phyloP scores from a whole-genome alignment of 2,329 filamentous ascomycete species.

The Botryosphaeria dothidea region DNA sequence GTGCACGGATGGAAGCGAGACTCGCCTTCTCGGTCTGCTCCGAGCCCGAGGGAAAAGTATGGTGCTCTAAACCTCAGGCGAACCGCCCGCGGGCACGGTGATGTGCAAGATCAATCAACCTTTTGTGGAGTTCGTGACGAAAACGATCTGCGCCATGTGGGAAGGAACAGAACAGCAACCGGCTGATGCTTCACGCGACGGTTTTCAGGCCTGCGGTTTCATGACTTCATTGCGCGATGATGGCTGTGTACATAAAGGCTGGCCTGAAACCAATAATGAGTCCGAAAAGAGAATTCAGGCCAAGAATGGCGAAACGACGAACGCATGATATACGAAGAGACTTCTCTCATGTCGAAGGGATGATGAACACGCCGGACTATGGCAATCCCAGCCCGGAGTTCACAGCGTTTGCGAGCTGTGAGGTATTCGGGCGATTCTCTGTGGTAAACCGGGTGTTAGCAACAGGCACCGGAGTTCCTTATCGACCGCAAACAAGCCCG shows the following conservation, averaged over 20 bases:
- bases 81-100: neutral
- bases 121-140: neutral
- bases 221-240: neutral
- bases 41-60: neutral
- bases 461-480: neutral
- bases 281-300: neutral
- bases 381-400: conserved; percentile 58
- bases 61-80: neutral
- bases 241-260: neutral
- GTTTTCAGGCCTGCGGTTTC: neutral
- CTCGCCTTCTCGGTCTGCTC: neutral
- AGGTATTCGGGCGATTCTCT: conserved; percentile 63
- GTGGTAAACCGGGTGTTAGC: conserved; percentile 13
- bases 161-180: neutral
- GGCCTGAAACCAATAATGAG: neutral
- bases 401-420: conserved; percentile 59
- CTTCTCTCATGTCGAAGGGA: neutral
- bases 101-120: neutral
- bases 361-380: conserved; percentile 29
- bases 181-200: neutral
- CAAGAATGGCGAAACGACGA: neutral
- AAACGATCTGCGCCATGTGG: neutral
- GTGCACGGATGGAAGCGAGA: conserved; percentile 3
- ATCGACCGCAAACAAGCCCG: neutral
- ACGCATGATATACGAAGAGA: neutral